phyloP scores from a whole-genome alignment of 164 flowering plant genomes.

The Umbellularia californica region DNA sequence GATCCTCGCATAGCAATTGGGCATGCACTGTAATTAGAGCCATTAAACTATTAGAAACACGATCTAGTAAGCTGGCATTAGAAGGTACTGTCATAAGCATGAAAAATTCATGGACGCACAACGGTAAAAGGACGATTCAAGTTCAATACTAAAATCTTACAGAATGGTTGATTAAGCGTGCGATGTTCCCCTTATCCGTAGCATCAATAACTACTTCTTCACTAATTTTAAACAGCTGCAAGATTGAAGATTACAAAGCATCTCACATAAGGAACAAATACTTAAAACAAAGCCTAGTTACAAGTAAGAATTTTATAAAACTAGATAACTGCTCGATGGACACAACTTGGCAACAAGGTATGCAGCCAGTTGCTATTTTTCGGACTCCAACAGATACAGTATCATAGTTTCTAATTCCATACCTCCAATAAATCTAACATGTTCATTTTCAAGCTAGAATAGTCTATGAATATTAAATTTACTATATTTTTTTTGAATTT shows the following conservation, averaged over 20 bases:
- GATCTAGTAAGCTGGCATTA: not conserved
- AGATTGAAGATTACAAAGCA: not conserved
- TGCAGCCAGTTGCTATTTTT: too few relatives aligned
- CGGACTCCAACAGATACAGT: too few relatives aligned
- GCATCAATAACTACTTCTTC: constrained; percentile 96
- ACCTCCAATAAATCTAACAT: too few relatives aligned
- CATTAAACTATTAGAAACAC: constrained; percentile 5
- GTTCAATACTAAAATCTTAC: constrained; percentile 37
- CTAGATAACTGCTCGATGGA: too few relatives aligned
- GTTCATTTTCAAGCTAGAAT: too few relatives aligned
- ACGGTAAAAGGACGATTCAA: not conserved
- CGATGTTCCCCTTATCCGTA: constrained; percentile 85
- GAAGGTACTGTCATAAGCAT: not conserved
- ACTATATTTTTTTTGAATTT: too few relatives aligned
- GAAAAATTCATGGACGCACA: not conserved
- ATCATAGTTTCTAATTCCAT: too few relatives aligned
- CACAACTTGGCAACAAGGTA: too few relatives aligned
- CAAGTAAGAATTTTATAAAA: too few relatives aligned
- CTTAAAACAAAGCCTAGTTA: too few relatives aligned
- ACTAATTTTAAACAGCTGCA: constrained; percentile 93
- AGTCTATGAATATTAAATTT: too few relatives aligned
- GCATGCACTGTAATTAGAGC: constrained; percentile 65
- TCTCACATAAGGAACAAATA: not conserved
- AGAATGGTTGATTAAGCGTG: constrained; percentile 91
- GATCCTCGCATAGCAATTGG: constrained; percentile 95